Evolutionary conservation across 2,329 filamentous ascomycete genomes (phyloP).

Genomic region (Ophidiomyces ophidiicola): DNA sequence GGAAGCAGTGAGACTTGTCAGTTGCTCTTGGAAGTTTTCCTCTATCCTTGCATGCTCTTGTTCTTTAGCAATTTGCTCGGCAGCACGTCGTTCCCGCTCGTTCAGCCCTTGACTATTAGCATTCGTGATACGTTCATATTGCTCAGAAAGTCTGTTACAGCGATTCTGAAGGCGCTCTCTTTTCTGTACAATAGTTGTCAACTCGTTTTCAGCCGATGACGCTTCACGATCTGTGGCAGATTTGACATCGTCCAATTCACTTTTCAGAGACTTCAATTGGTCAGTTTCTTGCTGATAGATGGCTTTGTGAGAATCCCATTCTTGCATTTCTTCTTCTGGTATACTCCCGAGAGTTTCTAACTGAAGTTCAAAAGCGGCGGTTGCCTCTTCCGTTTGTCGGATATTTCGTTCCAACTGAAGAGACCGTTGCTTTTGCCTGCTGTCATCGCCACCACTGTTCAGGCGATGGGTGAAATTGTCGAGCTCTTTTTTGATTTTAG

Average conservation of each 20-base stretch:
- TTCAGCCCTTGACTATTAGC: constrained; percentile 48
- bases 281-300: constrained; percentile 45
- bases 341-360: constrained; percentile 45
- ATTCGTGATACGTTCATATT: constrained; percentile 47
- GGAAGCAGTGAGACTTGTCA: constrained; percentile 31
- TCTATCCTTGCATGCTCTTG: constrained; percentile 36
- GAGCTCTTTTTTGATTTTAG: constrained; percentile 49
- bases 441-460: constrained; percentile 48
- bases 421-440: constrained; percentile 49
- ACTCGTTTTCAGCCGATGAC: constrained; percentile 42
- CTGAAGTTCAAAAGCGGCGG: constrained; percentile 42
- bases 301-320: constrained; percentile 42
- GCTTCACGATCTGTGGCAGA: constrained; percentile 41
- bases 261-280: constrained; percentile 38
- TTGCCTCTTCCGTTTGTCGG: constrained; percentile 51
- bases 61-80: constrained; percentile 36
- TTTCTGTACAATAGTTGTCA: constrained; percentile 42
- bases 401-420: constrained; percentile 52
- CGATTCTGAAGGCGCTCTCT: constrained; percentile 49
- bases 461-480: constrained; percentile 47
- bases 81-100: constrained; percentile 41
- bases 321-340: constrained; percentile 44
- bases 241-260: constrained; percentile 41
- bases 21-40: constrained; percentile 32
- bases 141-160: constrained; percentile 47